phyloP scores from a whole-genome alignment of 1,284 basidiomycete species.

The Psilocybe mexicana region DNA sequence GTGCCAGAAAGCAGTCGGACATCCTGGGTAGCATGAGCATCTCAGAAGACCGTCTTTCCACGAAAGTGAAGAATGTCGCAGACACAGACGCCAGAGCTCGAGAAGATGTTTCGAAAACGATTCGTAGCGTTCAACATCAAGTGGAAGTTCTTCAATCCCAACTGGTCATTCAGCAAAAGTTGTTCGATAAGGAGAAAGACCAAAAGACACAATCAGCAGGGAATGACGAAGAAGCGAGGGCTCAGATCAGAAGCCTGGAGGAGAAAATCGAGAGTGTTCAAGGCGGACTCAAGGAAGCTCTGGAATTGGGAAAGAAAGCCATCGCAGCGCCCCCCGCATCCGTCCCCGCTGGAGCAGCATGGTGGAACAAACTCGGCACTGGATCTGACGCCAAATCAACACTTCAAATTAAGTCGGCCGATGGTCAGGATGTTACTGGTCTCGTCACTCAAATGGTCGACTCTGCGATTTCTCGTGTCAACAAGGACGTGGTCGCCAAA shows the following conservation, averaged over 20 bases:
- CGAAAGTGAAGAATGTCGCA: slow-evolving; percentile 50
- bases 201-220: slow-evolving; percentile 29
- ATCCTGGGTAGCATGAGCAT: slow-evolving; percentile 50
- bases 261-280: slow-evolving; percentile 66
- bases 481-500: slow-evolving; percentile 78
- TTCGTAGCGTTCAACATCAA: slow-evolving; percentile 55
- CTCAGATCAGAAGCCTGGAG: slow-evolving; percentile 56
- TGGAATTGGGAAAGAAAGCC: slow-evolving; percentile 58
- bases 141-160: slow-evolving; percentile 54
- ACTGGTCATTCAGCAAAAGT: slow-evolving; percentile 44
- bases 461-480: slow-evolving; percentile 50
- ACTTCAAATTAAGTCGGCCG: slow-evolving; percentile 69
- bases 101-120: slow-evolving; percentile 42
- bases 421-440: slow-evolving; percentile 75
- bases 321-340: slow-evolving; percentile 35
- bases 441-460: slow-evolving; percentile 78
- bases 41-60: slow-evolving; percentile 59
- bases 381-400: slow-evolving; percentile 45
- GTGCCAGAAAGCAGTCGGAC: slow-evolving; percentile 49
- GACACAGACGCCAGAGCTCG: slow-evolving; percentile 57
- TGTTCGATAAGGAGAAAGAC: slow-evolving; percentile 24
- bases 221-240: slow-evolving; percentile 55
- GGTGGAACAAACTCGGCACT: slow-evolving; percentile 59
- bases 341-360: slow-evolving; percentile 40
- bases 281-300: slow-evolving; percentile 67